phyloP scores from a whole-genome alignment of 2,329 filamentous ascomycete genomes.

The Cladosporium sphaerospermum region DNA sequence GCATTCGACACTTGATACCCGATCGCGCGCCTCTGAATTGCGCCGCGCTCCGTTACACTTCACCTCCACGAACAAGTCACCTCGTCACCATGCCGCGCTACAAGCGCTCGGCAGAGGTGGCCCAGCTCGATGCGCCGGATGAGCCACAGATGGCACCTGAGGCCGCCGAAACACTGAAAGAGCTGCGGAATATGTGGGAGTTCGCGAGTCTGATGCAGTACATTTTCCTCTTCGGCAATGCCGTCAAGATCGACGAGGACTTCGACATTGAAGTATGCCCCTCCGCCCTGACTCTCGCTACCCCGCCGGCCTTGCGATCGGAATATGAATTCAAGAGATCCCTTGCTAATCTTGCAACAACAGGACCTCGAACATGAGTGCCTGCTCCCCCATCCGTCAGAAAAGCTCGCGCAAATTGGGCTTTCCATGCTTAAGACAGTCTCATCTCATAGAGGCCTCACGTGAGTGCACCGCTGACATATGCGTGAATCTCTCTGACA shows the following conservation, averaged over 20 bases:
- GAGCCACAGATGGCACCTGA: constrained; percentile 18
- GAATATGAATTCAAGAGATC: neutral
- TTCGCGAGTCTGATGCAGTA: constrained; percentile 93
- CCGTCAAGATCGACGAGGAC: constrained; percentile 81
- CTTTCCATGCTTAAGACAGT: constrained; percentile 85
- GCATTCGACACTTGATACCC: neutral
- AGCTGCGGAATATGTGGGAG: constrained; percentile 86
- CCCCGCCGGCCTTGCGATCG: constrained; percentile 1
- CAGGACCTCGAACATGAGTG: constrained; percentile 88
- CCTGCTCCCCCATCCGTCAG: constrained; percentile 66
- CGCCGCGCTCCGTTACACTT: neutral
- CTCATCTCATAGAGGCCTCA: constrained; percentile 86
- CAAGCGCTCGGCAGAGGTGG: constrained; percentile 51
- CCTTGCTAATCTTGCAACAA: constrained; percentile 24
- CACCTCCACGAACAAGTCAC: neutral
- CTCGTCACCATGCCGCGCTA: constrained; percentile 44
- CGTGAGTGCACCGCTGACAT: constrained; percentile 51
- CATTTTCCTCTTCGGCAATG: constrained; percentile 82
- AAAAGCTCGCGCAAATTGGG: constrained; percentile 71
- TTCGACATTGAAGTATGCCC: constrained; percentile 77
- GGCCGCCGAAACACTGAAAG: constrained; percentile 49
- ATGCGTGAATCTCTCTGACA: constrained; percentile 12
- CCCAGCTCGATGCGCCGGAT: constrained; percentile 35
- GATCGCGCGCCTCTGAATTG: neutral
- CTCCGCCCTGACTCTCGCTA: constrained; percentile 11